A percentile compares a stretch with the other conserved stretches of the same genome.
These are phyloP conservation scores for Colletotrichum orchidophilum DNA, from an alignment of 2,329 filamentous ascomycete genomes.

Conservation along the genomic window DNA sequence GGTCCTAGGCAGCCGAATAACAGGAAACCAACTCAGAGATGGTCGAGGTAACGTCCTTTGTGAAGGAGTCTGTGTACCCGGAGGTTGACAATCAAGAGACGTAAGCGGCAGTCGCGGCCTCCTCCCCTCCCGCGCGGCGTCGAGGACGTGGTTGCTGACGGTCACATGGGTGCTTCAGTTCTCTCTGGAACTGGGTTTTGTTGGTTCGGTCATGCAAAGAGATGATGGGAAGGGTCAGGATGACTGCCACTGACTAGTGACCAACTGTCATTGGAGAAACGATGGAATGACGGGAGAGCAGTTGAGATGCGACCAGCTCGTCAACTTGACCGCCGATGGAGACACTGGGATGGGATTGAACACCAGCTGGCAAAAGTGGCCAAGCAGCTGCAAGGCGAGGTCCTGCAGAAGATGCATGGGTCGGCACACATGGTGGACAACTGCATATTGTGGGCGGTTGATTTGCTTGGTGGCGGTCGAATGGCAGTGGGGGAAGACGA, in stretches of 20 bases:
- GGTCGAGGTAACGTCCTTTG: background rate
- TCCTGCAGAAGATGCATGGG: conserved; percentile 17
- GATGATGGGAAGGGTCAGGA: background rate
- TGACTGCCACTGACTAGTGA: background rate
- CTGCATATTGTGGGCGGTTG: conserved; percentile 26
- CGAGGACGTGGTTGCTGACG: conserved; percentile 6
- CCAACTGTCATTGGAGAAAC: conserved; percentile 5
- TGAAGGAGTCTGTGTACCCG: conserved; percentile 14
- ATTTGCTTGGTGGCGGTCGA: conserved; percentile 20
- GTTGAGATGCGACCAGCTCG: background rate
- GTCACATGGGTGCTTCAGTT: background rate
- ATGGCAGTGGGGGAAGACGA: conserved; percentile 15
- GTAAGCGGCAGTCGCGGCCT: background rate
- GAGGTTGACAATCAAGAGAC: background rate
- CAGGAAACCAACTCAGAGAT: background rate
- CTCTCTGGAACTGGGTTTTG: conserved; percentile 1
- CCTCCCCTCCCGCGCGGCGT: too few species aligned
- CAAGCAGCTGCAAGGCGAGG: conserved; percentile 8
- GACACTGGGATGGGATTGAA: conserved; percentile 18
- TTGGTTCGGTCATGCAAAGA: background rate
- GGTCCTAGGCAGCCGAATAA: conserved; percentile 1
- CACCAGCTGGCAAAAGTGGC: conserved; percentile 13
- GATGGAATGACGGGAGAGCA: conserved; percentile 4
- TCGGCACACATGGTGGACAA: conserved; percentile 13
- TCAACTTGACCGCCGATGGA: conserved; percentile 9